Conservation (phyloP, 371 early-diverging fungal species). For the Quaeritorhiza haematococci region DNA sequence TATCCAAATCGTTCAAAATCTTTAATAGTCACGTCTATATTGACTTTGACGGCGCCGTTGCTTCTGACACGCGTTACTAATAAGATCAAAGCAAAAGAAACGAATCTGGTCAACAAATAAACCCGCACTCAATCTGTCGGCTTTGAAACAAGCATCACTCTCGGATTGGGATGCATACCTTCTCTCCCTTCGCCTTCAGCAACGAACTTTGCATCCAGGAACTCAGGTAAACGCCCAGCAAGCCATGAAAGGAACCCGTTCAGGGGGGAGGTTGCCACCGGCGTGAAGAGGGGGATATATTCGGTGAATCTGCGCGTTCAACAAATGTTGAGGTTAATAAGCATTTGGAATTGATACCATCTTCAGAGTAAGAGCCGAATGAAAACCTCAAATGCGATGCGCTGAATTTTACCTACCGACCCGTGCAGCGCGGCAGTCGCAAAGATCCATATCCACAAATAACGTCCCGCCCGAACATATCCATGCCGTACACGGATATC, state of each 20-base stretch:
- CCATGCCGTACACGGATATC: conserved; percentile 48
- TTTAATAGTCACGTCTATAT: conserved; percentile 35
- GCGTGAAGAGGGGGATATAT: conserved; percentile 37
- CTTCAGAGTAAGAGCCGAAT: not conserved
- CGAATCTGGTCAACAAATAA: not conserved
- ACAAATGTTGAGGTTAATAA: conserved; percentile 14
- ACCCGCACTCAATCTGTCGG: too few relatives aligned
- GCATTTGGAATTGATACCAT: conserved; percentile 6
- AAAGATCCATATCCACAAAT: conserved; percentile 47
- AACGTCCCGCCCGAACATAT: conserved; percentile 49
- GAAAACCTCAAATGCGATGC: too few relatives aligned
- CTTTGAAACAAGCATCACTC: not conserved
- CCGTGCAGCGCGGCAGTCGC: conserved; percentile 14
- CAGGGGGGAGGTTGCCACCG: conserved; percentile 37
- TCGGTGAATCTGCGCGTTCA: conserved; percentile 25
- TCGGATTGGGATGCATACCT: conserved; percentile 23
- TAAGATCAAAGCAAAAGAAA: not conserved
- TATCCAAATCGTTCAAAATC: conserved; percentile 44
- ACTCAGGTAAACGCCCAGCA: conserved; percentile 46
- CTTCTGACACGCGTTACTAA: conserved; percentile 46
- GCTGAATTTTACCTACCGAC: conserved; percentile 23
- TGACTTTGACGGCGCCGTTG: conserved; percentile 44
- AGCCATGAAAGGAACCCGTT: conserved; percentile 35
- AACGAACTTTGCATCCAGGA: conserved; percentile 46
- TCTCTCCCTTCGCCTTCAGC: conserved; percentile 40